phyloP scores from a whole-genome alignment of 1,284 basidiomycete species.

The Taiwanofungus camphoratus region DNA sequence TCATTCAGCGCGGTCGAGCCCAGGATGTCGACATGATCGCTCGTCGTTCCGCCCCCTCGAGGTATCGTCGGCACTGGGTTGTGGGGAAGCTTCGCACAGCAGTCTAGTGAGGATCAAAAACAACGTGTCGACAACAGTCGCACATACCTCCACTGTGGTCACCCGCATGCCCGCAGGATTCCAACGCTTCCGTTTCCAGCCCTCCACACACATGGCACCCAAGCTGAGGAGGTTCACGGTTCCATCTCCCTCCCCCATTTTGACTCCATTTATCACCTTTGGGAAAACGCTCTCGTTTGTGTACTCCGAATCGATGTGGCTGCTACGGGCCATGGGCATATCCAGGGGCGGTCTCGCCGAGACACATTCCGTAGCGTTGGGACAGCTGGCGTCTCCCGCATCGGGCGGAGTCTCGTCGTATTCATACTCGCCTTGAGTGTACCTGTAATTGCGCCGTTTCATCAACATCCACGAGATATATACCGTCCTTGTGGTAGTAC shows the following conservation, averaged over 20 bases:
- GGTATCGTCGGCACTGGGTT: constrained; percentile 71
- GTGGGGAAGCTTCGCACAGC: constrained; percentile 67
- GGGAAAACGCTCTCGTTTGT: constrained; percentile 60
- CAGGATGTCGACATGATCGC: constrained; percentile 92
- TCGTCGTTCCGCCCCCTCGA: constrained; percentile 87
- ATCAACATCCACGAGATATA: neutral
- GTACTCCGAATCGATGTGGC: constrained; percentile 83
- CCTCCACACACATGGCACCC: constrained; percentile 93
- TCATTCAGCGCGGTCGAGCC: constrained; percentile 87
- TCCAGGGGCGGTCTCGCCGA: constrained; percentile 46
- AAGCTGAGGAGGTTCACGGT: constrained; percentile 88
- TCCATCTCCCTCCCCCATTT: constrained; percentile 92
- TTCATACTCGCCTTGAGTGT: constrained; percentile 66
- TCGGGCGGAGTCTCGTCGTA: constrained; percentile 57
- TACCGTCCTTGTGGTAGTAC: constrained; percentile 7
- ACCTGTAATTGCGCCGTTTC: constrained; percentile 37
- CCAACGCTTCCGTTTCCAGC: constrained; percentile 89
- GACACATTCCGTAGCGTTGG: constrained; percentile 33
- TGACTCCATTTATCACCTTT: constrained; percentile 79
- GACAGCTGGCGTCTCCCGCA: constrained; percentile 36
- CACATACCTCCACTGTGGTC: constrained; percentile 76
- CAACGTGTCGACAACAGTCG: neutral
- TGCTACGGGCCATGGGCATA: constrained; percentile 53
- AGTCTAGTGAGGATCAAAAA: constrained; percentile 2
- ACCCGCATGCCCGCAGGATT: constrained; percentile 90